phyloP scores from a whole-genome alignment of 805 yeast species.

The Scheffersomyces stipitis region DNA sequence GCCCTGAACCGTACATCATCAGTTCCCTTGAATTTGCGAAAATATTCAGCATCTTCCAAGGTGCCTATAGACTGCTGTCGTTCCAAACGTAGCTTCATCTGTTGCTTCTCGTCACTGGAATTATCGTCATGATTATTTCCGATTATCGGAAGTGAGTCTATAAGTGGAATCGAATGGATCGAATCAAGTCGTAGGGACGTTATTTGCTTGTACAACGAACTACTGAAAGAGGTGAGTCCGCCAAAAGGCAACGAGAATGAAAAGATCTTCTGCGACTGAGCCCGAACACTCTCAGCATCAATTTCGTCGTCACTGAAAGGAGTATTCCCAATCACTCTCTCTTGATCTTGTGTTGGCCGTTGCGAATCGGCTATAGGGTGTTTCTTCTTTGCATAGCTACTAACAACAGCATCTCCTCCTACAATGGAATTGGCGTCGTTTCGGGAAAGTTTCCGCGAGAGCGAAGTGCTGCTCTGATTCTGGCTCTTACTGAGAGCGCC shows the following conservation, averaged over 20 bases:
- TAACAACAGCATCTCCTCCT: conserved; percentile 46
- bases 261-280: conserved; percentile 41
- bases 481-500: neutral
- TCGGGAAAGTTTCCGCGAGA: conserved; percentile 13
- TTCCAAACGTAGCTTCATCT: conserved; percentile 40
- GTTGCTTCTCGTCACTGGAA: conserved; percentile 21
- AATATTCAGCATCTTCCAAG: conserved; percentile 60
- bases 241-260: conserved; percentile 63
- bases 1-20: conserved; percentile 73
- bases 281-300: neutral
- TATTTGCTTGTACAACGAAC: conserved; percentile 27
- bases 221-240: conserved; percentile 30
- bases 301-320: conserved; percentile 16
- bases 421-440: conserved; percentile 48
- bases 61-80: conserved; percentile 62
- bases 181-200: conserved; percentile 21
- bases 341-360: conserved; percentile 15
- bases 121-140: conserved; percentile 12
- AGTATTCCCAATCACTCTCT: conserved; percentile 32
- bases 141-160: conserved; percentile 23
- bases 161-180: too few relatives aligned
- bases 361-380: conserved; percentile 13
- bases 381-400: conserved; percentile 4
- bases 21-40: conserved; percentile 52
- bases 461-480: neutral